phyloP scores from a whole-genome alignment of 2,329 filamentous ascomycete genomes.

The Periconia sp. region DNA sequence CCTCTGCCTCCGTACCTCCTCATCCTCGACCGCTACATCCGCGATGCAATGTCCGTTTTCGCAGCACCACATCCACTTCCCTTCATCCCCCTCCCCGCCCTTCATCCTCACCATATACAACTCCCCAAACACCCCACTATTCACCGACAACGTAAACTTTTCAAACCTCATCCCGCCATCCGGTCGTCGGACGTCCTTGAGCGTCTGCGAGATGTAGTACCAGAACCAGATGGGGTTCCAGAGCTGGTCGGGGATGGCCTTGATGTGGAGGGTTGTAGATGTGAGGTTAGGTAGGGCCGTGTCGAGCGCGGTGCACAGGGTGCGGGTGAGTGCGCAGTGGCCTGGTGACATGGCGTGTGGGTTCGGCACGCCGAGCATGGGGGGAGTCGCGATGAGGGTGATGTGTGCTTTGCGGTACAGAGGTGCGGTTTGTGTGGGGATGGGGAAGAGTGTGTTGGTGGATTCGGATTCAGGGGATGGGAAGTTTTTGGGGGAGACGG shows the following conservation, averaged over 20 bases:
- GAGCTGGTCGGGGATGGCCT: constrained; percentile 40
- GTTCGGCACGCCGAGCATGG: constrained; percentile 39
- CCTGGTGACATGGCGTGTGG: constrained; percentile 37
- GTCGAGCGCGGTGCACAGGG: constrained; percentile 21
- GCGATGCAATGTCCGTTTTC: constrained; percentile 13
- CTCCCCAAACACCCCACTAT: constrained; percentile 40
- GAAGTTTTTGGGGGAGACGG: constrained; percentile 36
- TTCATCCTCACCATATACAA: constrained; percentile 28
- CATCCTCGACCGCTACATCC: constrained; percentile 1
- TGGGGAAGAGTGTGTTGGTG: not conserved
- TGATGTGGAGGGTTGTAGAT: constrained; percentile 31
- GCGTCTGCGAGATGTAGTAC: constrained; percentile 38
- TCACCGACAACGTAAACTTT: constrained; percentile 36
- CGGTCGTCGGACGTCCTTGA: constrained; percentile 16
- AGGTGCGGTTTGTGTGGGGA: constrained; percentile 11
- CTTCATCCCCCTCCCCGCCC: constrained; percentile 14
- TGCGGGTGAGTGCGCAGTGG: constrained; percentile 33
- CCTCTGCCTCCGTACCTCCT: not conserved
- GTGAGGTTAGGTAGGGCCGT: constrained; percentile 21
- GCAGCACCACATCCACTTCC: constrained; percentile 39
- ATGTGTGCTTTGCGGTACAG: constrained; percentile 26
- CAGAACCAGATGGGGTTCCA: constrained; percentile 46
- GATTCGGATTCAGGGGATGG: constrained; percentile 2
- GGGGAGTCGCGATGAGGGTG: constrained; percentile 34
- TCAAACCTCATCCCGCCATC: constrained; percentile 28